These are phyloP conservation scores for Metroxylon sagu DNA, from an alignment of 176 grass and related monocot species.

Conservation along the genomic window DNA sequence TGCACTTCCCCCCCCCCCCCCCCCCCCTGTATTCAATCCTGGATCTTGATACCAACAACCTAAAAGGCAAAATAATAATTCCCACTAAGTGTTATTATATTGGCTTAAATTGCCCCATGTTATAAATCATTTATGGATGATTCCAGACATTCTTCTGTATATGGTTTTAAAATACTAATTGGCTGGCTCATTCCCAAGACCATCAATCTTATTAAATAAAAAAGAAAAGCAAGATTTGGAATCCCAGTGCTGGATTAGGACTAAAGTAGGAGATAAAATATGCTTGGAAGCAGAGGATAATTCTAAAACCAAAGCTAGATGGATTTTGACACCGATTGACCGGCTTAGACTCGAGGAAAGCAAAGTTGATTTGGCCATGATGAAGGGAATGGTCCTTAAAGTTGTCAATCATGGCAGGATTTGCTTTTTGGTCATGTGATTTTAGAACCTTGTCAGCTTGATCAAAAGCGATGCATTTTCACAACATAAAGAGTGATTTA, in stretches of 20 bases:
- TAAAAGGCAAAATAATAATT: slow-evolving; percentile 6
- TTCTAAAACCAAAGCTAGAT: slow-evolving; percentile 5
- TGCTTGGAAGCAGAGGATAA: not conserved
- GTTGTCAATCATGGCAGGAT: slow-evolving; percentile 25
- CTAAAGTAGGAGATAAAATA: slow-evolving; percentile 14
- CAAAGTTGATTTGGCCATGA: slow-evolving; percentile 7
- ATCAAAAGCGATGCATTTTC: slow-evolving; percentile 11
- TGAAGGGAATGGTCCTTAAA: slow-evolving; percentile 20
- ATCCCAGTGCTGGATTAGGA: not conserved
- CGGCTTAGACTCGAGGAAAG: not conserved
- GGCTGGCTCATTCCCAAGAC: no score
- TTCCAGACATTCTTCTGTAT: not conserved
- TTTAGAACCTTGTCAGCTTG: slow-evolving; percentile 26
- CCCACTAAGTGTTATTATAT: slow-evolving; percentile 11
- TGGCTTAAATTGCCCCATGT: not conserved
- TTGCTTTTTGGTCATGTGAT: slow-evolving; percentile 29
- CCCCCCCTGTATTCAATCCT: not conserved
- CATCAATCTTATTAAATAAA: slow-evolving; percentile 7
- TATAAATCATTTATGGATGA: slow-evolving; percentile 12
- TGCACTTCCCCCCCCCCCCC: not conserved
- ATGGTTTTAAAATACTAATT: no score
- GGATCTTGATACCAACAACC: not conserved
- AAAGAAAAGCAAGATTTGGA: slow-evolving; percentile 2
- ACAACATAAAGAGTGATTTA: no score
- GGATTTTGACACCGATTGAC: not conserved